These are phyloP conservation scores for Phalaenopsis aphrodite DNA, from an alignment of 106 monocot species.

Conservation along the genomic window DNA sequence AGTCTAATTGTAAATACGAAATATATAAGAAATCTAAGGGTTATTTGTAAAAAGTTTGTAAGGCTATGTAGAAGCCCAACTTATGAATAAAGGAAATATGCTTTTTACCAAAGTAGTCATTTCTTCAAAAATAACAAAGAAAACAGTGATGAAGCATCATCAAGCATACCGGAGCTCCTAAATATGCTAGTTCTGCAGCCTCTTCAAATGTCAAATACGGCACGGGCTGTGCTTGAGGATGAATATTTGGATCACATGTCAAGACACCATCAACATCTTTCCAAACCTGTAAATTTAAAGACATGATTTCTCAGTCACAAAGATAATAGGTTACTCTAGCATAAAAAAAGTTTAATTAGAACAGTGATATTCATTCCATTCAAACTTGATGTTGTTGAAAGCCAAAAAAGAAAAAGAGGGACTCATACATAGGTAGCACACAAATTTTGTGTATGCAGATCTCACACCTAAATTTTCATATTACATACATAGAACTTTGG, in stretches of 20 bases:
- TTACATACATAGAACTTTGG: too few relatives aligned
- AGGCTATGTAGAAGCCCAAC: too few relatives aligned
- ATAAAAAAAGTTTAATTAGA: background rate
- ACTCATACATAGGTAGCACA: too few relatives aligned
- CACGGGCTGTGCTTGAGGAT: constrained; percentile 67
- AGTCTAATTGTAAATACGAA: too few relatives aligned
- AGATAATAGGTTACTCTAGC: background rate
- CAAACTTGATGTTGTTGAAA: background rate
- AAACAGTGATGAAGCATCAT: background rate
- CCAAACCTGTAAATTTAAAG: constrained; percentile 56
- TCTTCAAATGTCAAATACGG: constrained; percentile 92
- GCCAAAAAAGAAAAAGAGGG: background rate
- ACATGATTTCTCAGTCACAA: background rate
- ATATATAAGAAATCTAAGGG: too few relatives aligned
- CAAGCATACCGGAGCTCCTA: constrained; percentile 79
- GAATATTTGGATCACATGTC: constrained; percentile 94
- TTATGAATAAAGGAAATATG: too few relatives aligned
- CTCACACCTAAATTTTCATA: too few relatives aligned
- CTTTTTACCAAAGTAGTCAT: too few relatives aligned
- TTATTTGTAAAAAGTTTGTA: too few relatives aligned
- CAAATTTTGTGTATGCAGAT: too few relatives aligned
- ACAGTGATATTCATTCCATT: background rate
- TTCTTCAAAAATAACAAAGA: background rate
- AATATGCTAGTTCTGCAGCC: constrained; percentile 95
- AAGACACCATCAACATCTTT: constrained; percentile 97